phyloP scores from a whole-genome alignment of 2,329 filamentous ascomycete genomes.

The Cercospora brassicicola region DNA sequence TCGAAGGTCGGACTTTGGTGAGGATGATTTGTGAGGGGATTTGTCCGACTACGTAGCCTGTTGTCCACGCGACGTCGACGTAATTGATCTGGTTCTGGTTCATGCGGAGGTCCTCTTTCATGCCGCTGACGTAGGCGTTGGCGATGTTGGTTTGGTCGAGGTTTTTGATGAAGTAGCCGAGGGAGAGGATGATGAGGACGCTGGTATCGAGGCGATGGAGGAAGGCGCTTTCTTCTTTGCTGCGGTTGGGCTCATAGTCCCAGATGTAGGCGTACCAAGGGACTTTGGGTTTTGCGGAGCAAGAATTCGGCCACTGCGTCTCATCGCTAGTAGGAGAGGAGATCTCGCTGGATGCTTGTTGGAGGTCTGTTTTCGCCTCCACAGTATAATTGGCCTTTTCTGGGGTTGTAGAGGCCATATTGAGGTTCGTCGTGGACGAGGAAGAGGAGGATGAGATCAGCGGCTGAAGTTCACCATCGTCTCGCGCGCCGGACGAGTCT shows the following conservation, averaged over 20 bases:
- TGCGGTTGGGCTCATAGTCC: conserved; percentile 51
- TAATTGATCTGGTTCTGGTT: conserved; percentile 58
- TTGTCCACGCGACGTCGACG: conserved; percentile 58
- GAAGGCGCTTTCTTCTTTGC: conserved; percentile 27
- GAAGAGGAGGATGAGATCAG: background rate
- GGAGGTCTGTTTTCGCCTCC: background rate
- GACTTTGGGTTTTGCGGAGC: conserved; percentile 10
- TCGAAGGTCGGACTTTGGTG: conserved; percentile 50
- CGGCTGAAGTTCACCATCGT: background rate
- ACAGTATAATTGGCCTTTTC: background rate
- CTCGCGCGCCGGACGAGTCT: background rate
- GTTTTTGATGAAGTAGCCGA: conserved; percentile 56
- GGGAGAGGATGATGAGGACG: conserved; percentile 50
- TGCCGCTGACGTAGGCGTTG: conserved; percentile 51
- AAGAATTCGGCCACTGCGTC: background rate
- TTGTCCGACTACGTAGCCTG: conserved; percentile 51
- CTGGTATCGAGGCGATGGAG: conserved; percentile 45
- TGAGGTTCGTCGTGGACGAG: background rate
- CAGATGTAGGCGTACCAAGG: conserved; percentile 47
- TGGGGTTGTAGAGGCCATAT: background rate
- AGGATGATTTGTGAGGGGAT: conserved; percentile 44
- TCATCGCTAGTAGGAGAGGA: background rate
- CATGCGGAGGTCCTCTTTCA: conserved; percentile 56
- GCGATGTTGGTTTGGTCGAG: conserved; percentile 42
- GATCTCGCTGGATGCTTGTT: conserved; percentile 7